Percentiles rank a stretch among this genome's conserved stretches.
These are phyloP conservation scores for Phaeosphaeriaceae sp. DNA, from an alignment of 2,329 filamentous ascomycete species.

Conservation along the genomic window DNA sequence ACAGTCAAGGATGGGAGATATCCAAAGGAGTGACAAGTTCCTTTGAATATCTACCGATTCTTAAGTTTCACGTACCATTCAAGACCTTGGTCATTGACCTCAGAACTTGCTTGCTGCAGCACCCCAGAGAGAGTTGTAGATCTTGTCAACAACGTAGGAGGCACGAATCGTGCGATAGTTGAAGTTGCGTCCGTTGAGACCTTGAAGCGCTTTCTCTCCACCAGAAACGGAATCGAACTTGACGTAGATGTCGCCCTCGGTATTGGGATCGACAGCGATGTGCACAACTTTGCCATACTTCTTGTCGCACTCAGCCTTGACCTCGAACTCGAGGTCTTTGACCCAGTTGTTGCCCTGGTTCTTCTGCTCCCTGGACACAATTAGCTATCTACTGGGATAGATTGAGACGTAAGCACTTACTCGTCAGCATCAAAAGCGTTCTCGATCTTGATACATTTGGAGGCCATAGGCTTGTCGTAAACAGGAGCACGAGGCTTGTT, in stretches of 20 bases:
- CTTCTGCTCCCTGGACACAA: constrained; percentile 31
- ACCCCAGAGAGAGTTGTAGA: constrained; percentile 89
- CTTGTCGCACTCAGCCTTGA: constrained; percentile 87
- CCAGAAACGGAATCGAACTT: constrained; percentile 97
- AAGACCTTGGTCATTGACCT: constrained; percentile 3
- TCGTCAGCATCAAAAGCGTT: constrained; percentile 94
- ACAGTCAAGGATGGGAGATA: constrained; percentile 2
- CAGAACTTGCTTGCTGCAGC: constrained; percentile 39
- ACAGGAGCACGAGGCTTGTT: constrained; percentile 80
- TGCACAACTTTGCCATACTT: constrained; percentile 98
- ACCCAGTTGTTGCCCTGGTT: constrained; percentile 66
- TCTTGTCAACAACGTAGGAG: constrained; percentile 94
- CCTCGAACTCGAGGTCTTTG: constrained; percentile 92
- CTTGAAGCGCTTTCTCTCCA: constrained; percentile 96
- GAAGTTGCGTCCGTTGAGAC: constrained; percentile 95
- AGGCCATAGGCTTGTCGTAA: constrained; percentile 81
- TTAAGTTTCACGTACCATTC: constrained; percentile 23
- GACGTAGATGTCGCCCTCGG: constrained; percentile 94
- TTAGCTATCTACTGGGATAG: constrained; percentile 19
- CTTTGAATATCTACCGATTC: background rate
- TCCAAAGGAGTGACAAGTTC: constrained; percentile 11
- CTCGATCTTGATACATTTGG: constrained; percentile 91
- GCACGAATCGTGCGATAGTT: constrained; percentile 92
- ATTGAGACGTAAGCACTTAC: constrained; percentile 63
- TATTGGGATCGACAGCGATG: constrained; percentile 92